Percentiles rank a stretch among this genome's conserved stretches.
Conservation (phyloP, 2,329 filamentous ascomycete genomes). For the Penicillium palitans region DNA sequence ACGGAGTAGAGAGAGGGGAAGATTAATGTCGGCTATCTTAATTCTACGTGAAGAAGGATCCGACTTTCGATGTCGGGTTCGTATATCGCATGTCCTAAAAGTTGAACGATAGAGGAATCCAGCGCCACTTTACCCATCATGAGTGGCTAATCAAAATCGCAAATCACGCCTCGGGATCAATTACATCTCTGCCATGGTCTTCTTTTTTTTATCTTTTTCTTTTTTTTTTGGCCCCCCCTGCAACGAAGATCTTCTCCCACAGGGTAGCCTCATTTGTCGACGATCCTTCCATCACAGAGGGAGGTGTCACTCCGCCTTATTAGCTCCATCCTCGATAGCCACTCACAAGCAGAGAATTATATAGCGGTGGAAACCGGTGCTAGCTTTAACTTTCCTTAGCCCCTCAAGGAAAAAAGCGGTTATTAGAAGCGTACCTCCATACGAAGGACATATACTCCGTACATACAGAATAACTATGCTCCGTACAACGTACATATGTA, state of each 20-base stretch:
- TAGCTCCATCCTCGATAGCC: constrained; percentile 1
- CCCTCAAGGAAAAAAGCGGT: background rate
- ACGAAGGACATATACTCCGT: background rate
- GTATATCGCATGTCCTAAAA: background rate
- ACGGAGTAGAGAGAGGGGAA: background rate
- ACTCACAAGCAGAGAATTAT: background rate
- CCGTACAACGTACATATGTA: too few relatives aligned
- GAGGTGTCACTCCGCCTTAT: background rate
- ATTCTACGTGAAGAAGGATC: background rate
- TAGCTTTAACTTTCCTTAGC: background rate
- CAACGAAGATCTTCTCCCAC: background rate
- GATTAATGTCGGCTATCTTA: background rate
- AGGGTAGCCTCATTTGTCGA: constrained; percentile 3
- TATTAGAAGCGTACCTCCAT: background rate
- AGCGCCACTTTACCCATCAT: background rate
- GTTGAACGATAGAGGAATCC: background rate
- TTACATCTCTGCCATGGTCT: background rate
- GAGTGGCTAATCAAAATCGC: background rate
- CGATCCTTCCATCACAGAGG: background rate
- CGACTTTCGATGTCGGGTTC: background rate
- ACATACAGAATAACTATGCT: background rate
- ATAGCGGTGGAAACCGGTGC: background rate
- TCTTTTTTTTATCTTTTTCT: background rate
- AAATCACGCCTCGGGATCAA: background rate
- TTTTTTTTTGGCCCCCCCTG: background rate